phyloP scores from a whole-genome alignment of 257 asterid species.

The Nicotiana tabacum region DNA sequence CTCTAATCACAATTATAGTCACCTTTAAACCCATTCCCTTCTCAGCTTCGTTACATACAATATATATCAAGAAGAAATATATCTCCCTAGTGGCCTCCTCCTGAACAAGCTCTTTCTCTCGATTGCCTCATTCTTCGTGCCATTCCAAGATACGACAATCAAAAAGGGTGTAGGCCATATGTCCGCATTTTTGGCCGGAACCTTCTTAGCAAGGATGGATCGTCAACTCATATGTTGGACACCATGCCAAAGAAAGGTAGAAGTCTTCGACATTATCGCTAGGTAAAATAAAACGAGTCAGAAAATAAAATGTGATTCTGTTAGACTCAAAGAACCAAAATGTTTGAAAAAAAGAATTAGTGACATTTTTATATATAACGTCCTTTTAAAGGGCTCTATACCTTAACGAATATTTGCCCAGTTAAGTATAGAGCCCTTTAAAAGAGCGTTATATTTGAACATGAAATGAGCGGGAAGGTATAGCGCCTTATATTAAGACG shows the following conservation, averaged over 20 bases:
- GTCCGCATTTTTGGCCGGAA: constrained; percentile 85
- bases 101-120: constrained; percentile 86
- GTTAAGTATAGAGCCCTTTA: too few relatives aligned
- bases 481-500: too few relatives aligned
- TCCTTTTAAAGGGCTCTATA: too few relatives aligned
- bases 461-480: too few relatives aligned
- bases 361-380: too few relatives aligned
- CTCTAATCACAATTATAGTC: constrained; percentile 62
- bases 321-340: too few relatives aligned
- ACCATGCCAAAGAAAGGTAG: constrained; percentile 84
- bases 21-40: constrained; percentile 89
- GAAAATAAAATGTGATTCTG: too few relatives aligned
- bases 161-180: constrained; percentile 92
- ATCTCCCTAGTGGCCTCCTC: constrained; percentile 94
- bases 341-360: too few relatives aligned
- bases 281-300: constrained; percentile 28
- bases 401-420: too few relatives aligned
- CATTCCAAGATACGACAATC: constrained; percentile 80
- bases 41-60: constrained; percentile 94
- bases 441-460: too few relatives aligned
- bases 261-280: constrained; percentile 77
- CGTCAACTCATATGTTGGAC: constrained; percentile 89
- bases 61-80: constrained; percentile 85
- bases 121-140: constrained; percentile 91
- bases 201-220: constrained; percentile 89